A percentile compares a stretch with the other conserved stretches of the same genome.
These are phyloP conservation scores for Yarrowia sp. DNA, from an alignment of 805 yeast genomes.

Conservation along the genomic window DNA sequence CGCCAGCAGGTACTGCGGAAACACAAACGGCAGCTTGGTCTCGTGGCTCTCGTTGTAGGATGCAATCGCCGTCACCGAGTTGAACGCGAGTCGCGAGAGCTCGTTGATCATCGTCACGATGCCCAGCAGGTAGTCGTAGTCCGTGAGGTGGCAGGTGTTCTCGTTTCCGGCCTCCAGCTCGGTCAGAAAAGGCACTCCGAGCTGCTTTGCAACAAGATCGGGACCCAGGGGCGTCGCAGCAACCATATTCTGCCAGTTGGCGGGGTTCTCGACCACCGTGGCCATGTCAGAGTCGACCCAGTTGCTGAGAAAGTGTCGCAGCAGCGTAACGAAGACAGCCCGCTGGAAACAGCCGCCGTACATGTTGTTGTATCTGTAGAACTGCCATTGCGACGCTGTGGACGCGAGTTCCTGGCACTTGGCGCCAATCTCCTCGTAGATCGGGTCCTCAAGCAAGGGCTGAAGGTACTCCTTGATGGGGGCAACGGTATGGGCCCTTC, in stretches of 20 bases:
- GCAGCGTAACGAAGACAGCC: conserved; percentile 7
- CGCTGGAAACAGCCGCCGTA: conserved; percentile 20
- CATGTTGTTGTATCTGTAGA: conserved; percentile 24
- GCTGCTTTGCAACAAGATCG: conserved; percentile 5
- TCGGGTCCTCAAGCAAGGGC: conserved; percentile 10
- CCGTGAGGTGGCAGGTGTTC: conserved; percentile 28
- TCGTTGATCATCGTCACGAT: conserved; percentile 34
- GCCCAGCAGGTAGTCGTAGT: conserved; percentile 38
- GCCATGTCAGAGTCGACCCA: conserved; percentile 5
- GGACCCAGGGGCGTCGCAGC: conserved; percentile 12
- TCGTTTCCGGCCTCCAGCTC: conserved; percentile 20
- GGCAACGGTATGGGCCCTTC: conserved; percentile 14
- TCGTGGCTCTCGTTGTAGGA: conserved; percentile 20
- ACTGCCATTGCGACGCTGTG: conserved; percentile 19
- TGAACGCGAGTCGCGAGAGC: conserved; percentile 35
- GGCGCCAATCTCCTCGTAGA: not conserved
- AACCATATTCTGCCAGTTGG: not conserved
- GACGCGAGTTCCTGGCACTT: conserved; percentile 4
- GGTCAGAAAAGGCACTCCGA: conserved; percentile 16
- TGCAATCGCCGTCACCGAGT: conserved; percentile 34
- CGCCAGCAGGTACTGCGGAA: conserved; percentile 29
- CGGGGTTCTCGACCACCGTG: not conserved
- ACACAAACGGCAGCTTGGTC: conserved; percentile 27
- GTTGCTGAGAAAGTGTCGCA: conserved; percentile 8
- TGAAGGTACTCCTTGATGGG: conserved; percentile 10